Base-by-base conservation (phyloP, 257 asterid species). In the Ligustrum vulgare region DNA sequence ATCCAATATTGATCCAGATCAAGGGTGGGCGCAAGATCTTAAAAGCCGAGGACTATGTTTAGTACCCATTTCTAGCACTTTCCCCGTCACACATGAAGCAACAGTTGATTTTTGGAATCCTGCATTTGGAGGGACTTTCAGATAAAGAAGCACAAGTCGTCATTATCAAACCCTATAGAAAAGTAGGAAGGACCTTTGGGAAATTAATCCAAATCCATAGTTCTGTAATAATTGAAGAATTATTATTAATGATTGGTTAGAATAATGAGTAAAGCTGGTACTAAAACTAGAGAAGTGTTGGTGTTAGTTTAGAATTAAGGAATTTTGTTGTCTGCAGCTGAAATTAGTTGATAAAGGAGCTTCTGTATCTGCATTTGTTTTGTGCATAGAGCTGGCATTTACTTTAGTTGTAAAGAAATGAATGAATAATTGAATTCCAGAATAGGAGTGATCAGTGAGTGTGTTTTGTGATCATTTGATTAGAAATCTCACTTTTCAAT, bases 81-180 rank as follows among this genome's bases (percentile, higher is more conserved):
- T 90, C 72, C 96, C 98, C 0, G 90, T 91, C 65, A 86, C 96
- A 43, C 93, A 91, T 34, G 98, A 91, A 75, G 83, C 97, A 0
- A 77, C 91, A 3, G 93, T 82, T 28, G 97, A 93, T 84, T 90
- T 89, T 76, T 93, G 97, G 97, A 93, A 89, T 22, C 97, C 97
- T 47, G 89, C 96, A 72, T 91, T 89, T 72, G 98, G 98, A 25
- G 95, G 92, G 70, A 87, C 94, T 18, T 93, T 85, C 86, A 86
- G 97, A 89, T 93, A 74, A 73, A 80, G 60, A 67, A 16, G 33
- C 47, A 22, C 20, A 51, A 31, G 31, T 8, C 16, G 31, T 8
- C 16, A 70, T 58, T 69, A 35, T 67, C 79, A 58, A 82, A 72
- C 82, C 76, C 81, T 81, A 54, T 78, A 68, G 60, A 49, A 65